A percentile compares a stretch with the other conserved stretches of the same genome.
These are phyloP conservation scores for Saccharomycopsis malanga DNA, from an alignment of 805 yeast species.

Conservation along the genomic window DNA sequence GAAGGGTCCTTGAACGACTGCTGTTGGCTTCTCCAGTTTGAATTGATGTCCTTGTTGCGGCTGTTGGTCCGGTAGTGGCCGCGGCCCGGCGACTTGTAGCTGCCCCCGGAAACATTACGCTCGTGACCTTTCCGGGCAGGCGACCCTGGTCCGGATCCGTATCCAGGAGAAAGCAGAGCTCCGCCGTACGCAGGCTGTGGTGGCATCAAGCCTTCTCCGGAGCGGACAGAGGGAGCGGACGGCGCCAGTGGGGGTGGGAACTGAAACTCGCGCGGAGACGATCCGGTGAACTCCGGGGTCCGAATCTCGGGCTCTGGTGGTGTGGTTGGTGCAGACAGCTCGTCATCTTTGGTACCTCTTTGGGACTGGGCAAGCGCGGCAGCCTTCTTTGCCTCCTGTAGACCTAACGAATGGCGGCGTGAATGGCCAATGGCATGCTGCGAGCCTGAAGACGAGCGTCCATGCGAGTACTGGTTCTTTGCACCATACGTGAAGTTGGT, in stretches of 20 bases:
- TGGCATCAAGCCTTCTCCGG: conserved; percentile 33
- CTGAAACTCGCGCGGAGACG: conserved; percentile 49
- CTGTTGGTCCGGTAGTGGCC: conserved; percentile 32
- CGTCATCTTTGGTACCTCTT: conserved; percentile 33
- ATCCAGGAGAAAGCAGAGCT: conserved; percentile 20
- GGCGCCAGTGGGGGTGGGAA: conserved; percentile 47
- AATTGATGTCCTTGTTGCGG: conserved; percentile 41
- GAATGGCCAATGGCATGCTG: conserved; percentile 56
- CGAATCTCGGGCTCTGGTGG: conserved; percentile 24
- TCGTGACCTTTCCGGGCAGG: conserved; percentile 15
- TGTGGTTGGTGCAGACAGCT: conserved; percentile 7
- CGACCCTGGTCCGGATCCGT: conserved; percentile 1
- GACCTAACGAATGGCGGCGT: conserved; percentile 87
- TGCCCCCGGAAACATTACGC: conserved; percentile 3
- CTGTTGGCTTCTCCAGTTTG: conserved; percentile 63
- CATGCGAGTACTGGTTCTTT: neutral
- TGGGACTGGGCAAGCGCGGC: conserved; percentile 90
- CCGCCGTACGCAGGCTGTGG: conserved; percentile 47
- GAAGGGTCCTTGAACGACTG: conserved; percentile 23
- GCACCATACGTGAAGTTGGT: conserved; percentile 19
- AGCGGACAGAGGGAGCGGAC: conserved; percentile 13
- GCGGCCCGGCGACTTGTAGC: conserved; percentile 15
- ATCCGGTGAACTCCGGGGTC: conserved; percentile 22
- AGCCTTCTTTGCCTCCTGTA: conserved; percentile 89
- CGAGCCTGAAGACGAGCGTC: conserved; percentile 15